Conservation (phyloP, 106 monocot genomes). For the Vanilla planifolia region DNA sequence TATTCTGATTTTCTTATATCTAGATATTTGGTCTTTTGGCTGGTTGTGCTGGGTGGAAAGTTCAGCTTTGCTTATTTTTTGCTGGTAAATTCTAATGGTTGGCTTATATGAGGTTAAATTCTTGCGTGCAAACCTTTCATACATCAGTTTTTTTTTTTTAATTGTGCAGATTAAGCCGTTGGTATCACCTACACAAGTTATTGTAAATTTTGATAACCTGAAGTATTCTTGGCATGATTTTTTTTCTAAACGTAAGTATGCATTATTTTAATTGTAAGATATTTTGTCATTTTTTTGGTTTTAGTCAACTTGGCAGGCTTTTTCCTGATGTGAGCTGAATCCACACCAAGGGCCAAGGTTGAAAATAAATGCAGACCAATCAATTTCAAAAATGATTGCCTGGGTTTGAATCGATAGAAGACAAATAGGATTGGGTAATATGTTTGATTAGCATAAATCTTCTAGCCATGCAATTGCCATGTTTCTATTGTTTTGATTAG, state of each 20-base stretch:
- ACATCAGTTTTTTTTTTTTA: neutral
- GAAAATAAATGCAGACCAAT: too few relatives aligned
- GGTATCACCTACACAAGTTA: constrained; percentile 60
- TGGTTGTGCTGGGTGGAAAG: constrained; percentile 71
- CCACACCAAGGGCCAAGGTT: too few relatives aligned
- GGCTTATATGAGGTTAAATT: neutral
- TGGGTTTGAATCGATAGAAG: too few relatives aligned
- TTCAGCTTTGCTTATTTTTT: constrained; percentile 93
- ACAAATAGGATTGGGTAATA: too few relatives aligned
- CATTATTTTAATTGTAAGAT: too few relatives aligned
- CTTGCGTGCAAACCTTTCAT: neutral
- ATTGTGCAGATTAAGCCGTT: constrained; percentile 88
- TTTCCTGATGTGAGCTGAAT: too few relatives aligned
- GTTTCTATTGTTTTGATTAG: too few relatives aligned
- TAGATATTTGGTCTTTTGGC: constrained; percentile 82
- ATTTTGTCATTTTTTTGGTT: too few relatives aligned
- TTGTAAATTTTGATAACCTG: constrained; percentile 42
- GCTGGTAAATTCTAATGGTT: constrained; percentile 43
- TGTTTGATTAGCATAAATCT: too few relatives aligned
- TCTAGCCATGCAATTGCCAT: too few relatives aligned
- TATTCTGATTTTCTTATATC: constrained; percentile 9
- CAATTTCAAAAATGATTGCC: too few relatives aligned
- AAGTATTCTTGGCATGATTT: constrained; percentile 87
- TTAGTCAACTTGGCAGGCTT: too few relatives aligned
- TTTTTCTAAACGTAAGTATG: constrained; percentile 63